Conservation (phyloP, 257 asterid genomes). For the Lavandula angustifolia region DNA sequence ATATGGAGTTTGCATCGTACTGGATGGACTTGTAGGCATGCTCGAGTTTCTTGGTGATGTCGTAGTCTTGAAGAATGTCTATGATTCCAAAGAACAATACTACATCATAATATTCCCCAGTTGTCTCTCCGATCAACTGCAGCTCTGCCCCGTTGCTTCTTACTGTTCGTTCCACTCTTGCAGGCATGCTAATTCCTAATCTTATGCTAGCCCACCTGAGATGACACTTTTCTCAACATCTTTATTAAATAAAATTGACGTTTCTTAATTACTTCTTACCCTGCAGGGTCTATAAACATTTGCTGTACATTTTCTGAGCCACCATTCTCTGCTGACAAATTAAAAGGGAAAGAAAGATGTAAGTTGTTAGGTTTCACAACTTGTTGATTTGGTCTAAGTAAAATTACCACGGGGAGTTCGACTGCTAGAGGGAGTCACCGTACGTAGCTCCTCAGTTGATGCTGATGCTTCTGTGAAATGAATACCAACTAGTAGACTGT, state of each 20-base stretch:
- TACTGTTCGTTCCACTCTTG: slow-evolving; percentile 77
- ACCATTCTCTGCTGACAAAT: slow-evolving; percentile 50
- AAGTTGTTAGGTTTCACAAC: too few species aligned
- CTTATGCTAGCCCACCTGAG: slow-evolving; percentile 82
- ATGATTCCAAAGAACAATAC: slow-evolving; percentile 82
- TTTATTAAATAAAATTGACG: background rate
- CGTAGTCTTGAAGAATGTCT: slow-evolving; percentile 96
- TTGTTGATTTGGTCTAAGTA: too few species aligned
- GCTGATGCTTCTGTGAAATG: slow-evolving; percentile 55
- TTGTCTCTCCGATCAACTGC: slow-evolving; percentile 83
- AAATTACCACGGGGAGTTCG: slow-evolving; percentile 42
- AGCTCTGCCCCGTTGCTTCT: slow-evolving; percentile 59
- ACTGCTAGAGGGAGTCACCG: slow-evolving; percentile 41
- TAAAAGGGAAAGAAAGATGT: background rate
- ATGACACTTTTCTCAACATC: background rate
- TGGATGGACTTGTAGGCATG: slow-evolving; percentile 95
- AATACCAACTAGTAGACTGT: slow-evolving; percentile 75
- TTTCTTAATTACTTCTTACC: slow-evolving; percentile 45
- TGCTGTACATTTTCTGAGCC: slow-evolving; percentile 65
- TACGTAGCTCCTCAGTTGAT: slow-evolving; percentile 34
- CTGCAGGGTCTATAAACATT: slow-evolving; percentile 68
- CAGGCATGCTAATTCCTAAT: slow-evolving; percentile 91
- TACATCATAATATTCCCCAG: slow-evolving; percentile 87
- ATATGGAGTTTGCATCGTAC: slow-evolving; percentile 85
- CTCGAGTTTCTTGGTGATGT: slow-evolving; percentile 89